Evolutionary conservation across 1,139 yeast genomes (phyloP), one percentile per base, ranked within the genome.

Genomic region (Sugiyamaella xylanicola): DNA sequence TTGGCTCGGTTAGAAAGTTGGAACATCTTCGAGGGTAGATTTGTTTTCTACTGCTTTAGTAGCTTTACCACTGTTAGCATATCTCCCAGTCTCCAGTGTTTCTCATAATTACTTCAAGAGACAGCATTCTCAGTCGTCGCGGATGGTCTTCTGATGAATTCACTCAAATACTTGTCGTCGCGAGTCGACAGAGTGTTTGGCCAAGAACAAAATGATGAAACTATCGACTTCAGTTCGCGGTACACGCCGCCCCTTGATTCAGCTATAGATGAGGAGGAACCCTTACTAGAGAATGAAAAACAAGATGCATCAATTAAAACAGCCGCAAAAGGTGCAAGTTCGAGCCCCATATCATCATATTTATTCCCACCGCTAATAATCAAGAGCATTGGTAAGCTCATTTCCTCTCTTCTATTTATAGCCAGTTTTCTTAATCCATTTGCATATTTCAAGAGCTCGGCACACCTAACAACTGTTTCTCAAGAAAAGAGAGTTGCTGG

Each of bases 111-210:
- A n/a, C n/a, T n/a, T n/a, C n/a, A n/a, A n/a, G n/a, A n/a, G n/a
- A n/a, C n/a, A n/a, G n/a, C n/a, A n/a, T n/a, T n/a, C 20, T 29
- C 37, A 25, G 40, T 27, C 7, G 15, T 45, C 25, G 36, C 43
- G 51, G 17, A 48, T 48, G 51, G 19, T 25, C 35, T 46, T 27
- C 46, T 19, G 47, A 68, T 68, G 72, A 68, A 68, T 65, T 68
- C 72, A 46, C 66, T 68, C 15, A 69, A 68, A 58, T 68, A 61
- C 61, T 60, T 68, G 49, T 66, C 72, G 46, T 63, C 63, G 35
- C 69, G 65, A 54, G 71, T 68, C 54, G 71, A 68, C 57, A 54
- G 61, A 51, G 68, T 67, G 42, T 66, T 68, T 43, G 67, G 69
- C 48, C 64, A 62, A 36, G 48, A 40, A 20, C 35, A 32, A 11